Conservation (phyloP, 345 rosid species). For the Pugionium dolabratum region DNA sequence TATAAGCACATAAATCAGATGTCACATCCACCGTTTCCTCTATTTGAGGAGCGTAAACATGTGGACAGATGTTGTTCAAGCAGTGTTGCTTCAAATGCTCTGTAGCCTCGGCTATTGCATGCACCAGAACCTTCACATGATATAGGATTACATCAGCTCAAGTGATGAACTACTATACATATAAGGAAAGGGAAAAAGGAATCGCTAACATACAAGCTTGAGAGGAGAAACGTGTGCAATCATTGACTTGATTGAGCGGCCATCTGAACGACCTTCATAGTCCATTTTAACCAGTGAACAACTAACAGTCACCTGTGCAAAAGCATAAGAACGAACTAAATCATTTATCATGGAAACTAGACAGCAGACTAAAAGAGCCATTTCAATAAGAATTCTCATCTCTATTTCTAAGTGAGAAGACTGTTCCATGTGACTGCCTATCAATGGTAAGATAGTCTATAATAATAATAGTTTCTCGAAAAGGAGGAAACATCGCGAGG, state of each 20-base stretch:
- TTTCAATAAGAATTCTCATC: background rate
- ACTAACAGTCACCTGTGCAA: conserved; percentile 82
- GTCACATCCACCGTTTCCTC: conserved; percentile 94
- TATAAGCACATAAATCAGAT: conserved; percentile 93
- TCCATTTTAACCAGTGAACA: conserved; percentile 82
- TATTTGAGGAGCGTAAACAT: conserved; percentile 86
- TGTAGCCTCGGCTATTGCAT: conserved; percentile 95
- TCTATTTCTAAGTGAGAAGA: background rate
- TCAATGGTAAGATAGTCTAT: conserved; percentile 10
- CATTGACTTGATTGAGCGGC: conserved; percentile 88
- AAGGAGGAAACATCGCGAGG: conserved; percentile 1
- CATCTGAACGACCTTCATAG: conserved; percentile 95
- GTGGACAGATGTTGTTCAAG: conserved; percentile 77
- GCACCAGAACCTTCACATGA: conserved; percentile 80
- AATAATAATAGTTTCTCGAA: background rate
- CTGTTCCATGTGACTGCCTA: background rate
- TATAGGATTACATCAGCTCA: background rate
- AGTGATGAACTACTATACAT: conserved; percentile 9
- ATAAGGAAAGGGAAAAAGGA: conserved; percentile 19
- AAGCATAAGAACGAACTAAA: conserved; percentile 28
- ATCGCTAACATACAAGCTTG: conserved; percentile 67
- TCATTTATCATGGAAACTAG: background rate
- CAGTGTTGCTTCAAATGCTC: conserved; percentile 97
- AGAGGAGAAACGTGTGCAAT: conserved; percentile 92
- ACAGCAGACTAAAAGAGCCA: conserved; percentile 11